Base-by-base conservation (phyloP, 176 grass and related monocot species). In the Lolium rigidum region DNA sequence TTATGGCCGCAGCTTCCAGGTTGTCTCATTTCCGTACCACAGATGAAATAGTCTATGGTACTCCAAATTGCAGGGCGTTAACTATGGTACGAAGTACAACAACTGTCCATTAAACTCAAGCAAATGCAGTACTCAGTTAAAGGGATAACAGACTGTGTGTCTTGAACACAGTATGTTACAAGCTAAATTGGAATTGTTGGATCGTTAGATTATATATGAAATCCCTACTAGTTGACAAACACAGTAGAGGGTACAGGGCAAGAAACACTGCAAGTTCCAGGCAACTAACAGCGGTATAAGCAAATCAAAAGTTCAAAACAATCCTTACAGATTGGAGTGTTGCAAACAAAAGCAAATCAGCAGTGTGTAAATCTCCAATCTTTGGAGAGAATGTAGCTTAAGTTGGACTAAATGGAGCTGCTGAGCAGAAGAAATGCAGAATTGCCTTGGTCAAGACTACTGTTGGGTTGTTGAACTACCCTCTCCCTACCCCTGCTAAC, bases 401-500 rank as follows among this genome's bases (percentile, higher is more conserved):
- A 75, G 80, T 69, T 62, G 15, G 51, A 76, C 9, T 35, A 74
- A 79, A 76, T 80, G 41, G 50, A 65, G 41, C 4, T 72, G 9
- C 18, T 57, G 10, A n/a, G 41, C 43, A 81, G 51, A 21, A 56
- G 50, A 80, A 66, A 66, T 58, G 56, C 41, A 75, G 7, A 22
- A 11, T 11, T 74, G 6, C 37, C 9, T 76, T 28, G 28, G 12
- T 76, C 79, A 62, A 17, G 2, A 70, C 26, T 83, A 54, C 47
- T 51, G 28, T 17, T 71, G 61, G 78, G 82, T 78, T 77, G 86
- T 72, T 88, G 47, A 88, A 88, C 86, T 6, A 91, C 77, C 25
- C 61, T 24, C 21, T 72, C 70, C 64, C 70, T 56, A 85, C 70
- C 22, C 35, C 10, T 17, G 77, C 17, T 62, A 85, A 61, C 54